Evolutionary conservation across 2,329 filamentous ascomycete species (phyloP), one percentile per base, ranked within the genome.

Genomic region (Zymoseptoria brevis): DNA sequence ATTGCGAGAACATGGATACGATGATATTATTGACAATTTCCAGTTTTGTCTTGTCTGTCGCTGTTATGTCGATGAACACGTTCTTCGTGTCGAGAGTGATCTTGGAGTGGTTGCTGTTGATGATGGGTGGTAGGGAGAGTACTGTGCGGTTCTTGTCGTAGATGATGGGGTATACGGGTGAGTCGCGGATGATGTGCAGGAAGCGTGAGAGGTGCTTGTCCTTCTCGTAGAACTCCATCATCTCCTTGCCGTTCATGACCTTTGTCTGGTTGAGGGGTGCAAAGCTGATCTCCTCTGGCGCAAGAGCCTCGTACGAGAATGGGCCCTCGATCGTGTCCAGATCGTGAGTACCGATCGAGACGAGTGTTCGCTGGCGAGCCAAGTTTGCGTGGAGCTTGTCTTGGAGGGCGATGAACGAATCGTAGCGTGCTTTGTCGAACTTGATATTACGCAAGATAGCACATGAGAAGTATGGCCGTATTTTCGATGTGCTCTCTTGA

Each of bases 381-480:
- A 99, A 80, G 73, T 99, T 99, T 74, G 93, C 88, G 79, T 99
- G 94, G 53, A 99, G 84, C 80, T 99, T 99, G 78, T 99, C 95
- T 79, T 99, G 94, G 53, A 99, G 83, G 58, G 87, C 84, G 73
- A 99, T 99, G 88, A 99, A 99, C 71, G 91, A 96, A 68, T 96
- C 90, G 75, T 99, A 99, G 66, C 88, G 83, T 67, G 87, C 89
- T 78, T 94, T 83, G 68, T 89, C 92, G 81, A 99, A 97, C 71
- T 87, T 90, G 79, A 99, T 83, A 73, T 91, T 89, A 66, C 94
- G 87, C 63, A 99, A 80, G 65, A 99, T 89, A 53, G 93, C 91
- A 62, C 88, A 91, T 16, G 93, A 90, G 64, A 96, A 88, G 66
- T 94, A 89, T 49, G 92, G 93, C 54, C 94, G 85, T 67, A 99